Evolutionary conservation across 768 basidiomycete genomes (phyloP).

Genomic region (Boletus eberwhitei): DNA sequence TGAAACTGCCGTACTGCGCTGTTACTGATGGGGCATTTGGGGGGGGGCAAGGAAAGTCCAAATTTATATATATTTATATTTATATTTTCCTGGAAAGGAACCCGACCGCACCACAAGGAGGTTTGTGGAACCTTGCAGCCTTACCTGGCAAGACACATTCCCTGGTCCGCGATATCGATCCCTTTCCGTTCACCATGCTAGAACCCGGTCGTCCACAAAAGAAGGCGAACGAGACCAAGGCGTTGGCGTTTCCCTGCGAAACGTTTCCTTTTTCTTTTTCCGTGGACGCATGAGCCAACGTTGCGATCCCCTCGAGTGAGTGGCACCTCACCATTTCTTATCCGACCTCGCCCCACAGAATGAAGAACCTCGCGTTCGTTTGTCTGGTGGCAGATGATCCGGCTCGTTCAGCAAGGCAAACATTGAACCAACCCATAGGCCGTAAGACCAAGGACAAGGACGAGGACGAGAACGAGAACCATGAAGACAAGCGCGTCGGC

Average conservation of each 20-base stretch:
- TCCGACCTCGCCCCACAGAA: neutral
- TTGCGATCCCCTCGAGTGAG: neutral
- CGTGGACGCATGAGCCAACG: neutral
- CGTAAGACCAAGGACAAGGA: too few relatives aligned
- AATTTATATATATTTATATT: neutral
- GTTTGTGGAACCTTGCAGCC: neutral
- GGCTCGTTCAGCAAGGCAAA: too few relatives aligned
- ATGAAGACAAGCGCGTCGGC: too few relatives aligned
- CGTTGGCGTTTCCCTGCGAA: neutral
- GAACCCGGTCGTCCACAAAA: neutral
- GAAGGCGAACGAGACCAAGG: neutral
- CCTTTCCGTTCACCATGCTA: neutral
- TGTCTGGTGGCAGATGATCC: neutral
- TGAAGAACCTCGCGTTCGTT: neutral
- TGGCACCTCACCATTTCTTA: neutral
- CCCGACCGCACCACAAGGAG: too few relatives aligned
- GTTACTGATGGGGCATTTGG: neutral
- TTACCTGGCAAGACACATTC: neutral
- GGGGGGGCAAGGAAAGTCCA: neutral
- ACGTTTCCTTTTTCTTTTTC: too few relatives aligned
- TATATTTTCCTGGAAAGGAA: neutral
- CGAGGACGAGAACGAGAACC: too few relatives aligned
- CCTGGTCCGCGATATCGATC: neutral
- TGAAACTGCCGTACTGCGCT: slow-evolving; percentile 1
- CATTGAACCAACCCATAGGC: too few relatives aligned